Evolutionary conservation across 2,329 filamentous ascomycete genomes (phyloP), one percentile per base, ranked within the genome.

Genomic region (Corynespora cassiicola): DNA sequence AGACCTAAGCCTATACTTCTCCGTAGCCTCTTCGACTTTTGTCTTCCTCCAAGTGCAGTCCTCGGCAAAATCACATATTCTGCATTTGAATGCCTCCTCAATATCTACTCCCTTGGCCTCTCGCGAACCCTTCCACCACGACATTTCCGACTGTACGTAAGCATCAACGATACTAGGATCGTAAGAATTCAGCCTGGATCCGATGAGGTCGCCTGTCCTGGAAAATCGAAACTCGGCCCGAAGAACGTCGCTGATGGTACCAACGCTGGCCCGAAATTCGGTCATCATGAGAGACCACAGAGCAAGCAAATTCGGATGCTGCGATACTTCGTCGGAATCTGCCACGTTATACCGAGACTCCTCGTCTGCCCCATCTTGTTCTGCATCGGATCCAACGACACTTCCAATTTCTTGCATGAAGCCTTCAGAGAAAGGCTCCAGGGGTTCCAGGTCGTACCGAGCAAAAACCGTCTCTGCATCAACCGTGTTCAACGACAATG

Each of bases 71-170:
- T 95, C 90, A 60, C 92, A 97, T 16, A 78, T 82, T 14, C 82
- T 74, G 63, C 92, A 97, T 66, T 96, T 97, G 70, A 86, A 95
- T 0, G 89, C 88, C 54, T 96, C 91, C 57, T 91, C 85, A 6
- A 95, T 78, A 6, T 81, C 77, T 3, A 96, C 91, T 0, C 92
- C 92, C 6, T 77, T 76, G 0, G 90, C 82, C 32, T 79, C 71
- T 11, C 91, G 75, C 54, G 86, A 75, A 1, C 91, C 92, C 20
- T 80, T 82, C 92, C 92, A 97, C 90, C 90, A 96, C n/a, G 76
- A 66, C 79, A 96, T 82, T 48, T 87, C 85, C 3, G 81, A 76
- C 0, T 70, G 61, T 3, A 96, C 64, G 60, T 95, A 95, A 1
- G 66, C 69, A 8, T 85, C 77, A 27, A 96, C 71, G 3, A 75